These are phyloP conservation scores for Rhizomucor miehei DNA, from an alignment of 371 early-diverging fungal species.

Conservation along the genomic window DNA sequence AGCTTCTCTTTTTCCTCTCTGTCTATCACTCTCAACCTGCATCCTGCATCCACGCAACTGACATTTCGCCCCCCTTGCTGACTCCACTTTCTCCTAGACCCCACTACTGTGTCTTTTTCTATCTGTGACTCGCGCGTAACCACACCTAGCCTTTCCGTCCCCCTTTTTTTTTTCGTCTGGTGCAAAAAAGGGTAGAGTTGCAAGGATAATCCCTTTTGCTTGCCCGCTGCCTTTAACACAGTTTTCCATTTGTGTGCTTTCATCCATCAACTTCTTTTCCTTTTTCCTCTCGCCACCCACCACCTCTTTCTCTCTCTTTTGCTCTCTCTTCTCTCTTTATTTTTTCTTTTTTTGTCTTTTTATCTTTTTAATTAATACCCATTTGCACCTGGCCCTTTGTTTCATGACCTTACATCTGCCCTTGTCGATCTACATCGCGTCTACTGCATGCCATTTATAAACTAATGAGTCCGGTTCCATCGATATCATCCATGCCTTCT, in stretches of 20 bases:
- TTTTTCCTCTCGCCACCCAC: slow-evolving; percentile 1
- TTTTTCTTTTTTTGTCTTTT: slow-evolving; percentile 2
- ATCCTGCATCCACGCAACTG: too few relatives aligned
- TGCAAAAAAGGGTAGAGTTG: too few relatives aligned
- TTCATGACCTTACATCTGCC: slow-evolving; percentile 1
- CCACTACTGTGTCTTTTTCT: too few relatives aligned
- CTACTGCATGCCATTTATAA: neutral
- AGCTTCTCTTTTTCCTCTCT: too few relatives aligned
- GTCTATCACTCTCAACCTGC: too few relatives aligned
- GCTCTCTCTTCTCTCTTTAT: neutral
- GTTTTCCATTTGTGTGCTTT: neutral
- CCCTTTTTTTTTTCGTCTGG: too few relatives aligned
- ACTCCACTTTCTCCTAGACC: too few relatives aligned
- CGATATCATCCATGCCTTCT: neutral
- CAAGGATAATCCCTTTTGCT: neutral
- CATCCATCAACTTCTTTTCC: slow-evolving; percentile 1
- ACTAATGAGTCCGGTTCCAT: too few relatives aligned
- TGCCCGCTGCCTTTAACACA: neutral
- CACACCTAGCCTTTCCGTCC: too few relatives aligned
- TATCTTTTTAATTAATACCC: neutral
- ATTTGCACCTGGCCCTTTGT: neutral
- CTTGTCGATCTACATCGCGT: neutral
- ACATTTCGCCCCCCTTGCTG: too few relatives aligned
- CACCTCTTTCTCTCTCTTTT: slow-evolving; percentile 2
- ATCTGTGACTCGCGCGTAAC: too few relatives aligned